Evolutionary conservation across 768 basidiomycete genomes (phyloP), one percentile per base, ranked within the genome.

Genomic region (Grammothele lineata): DNA sequence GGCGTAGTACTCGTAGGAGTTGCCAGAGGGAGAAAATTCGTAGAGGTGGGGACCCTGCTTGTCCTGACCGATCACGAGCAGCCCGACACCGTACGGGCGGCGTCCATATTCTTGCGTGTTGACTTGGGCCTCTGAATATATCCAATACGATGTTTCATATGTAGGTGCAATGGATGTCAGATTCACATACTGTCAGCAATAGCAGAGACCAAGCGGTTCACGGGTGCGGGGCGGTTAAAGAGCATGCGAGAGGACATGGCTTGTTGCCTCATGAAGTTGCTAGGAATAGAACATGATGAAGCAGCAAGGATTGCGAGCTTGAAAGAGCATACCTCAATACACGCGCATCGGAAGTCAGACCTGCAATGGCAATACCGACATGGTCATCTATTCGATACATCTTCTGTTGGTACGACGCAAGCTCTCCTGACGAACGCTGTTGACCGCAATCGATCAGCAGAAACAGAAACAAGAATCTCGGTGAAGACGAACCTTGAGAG

Each of bases 331-430:
- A 93, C 94, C 92, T 95, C 58, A 99, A 69, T 2, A 98, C 96
- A 65, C 96, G 87, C 36, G 96, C 96, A 73, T 99, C 96, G 37
- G 90, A 93, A 8, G 96, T 99, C 53, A 99, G 72, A n/a, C 96
- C 96, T 41, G 96, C 96, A 64, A 99, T 98, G 40, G 94, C 95
- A 61, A 99, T 92, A n/a, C 96, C 96, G 57, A 96, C 85, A 71
- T 99, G 96, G 67, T 98, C 93, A 63, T 99, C 96, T 83, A 99
- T 95, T 62, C 93, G 80, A 68, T 95, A 96, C 86, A 98, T 89
- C 78, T 99, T 98, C 73, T 98, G 94, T 65, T 99, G 96, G 76
- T 98, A 98, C n/a, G 91, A 92, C 14, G 96, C 94, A 43, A 99
- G 78, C 66, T 98, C 95, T 50, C 96, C 96, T 12, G 92, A 94